phyloP scores from a whole-genome alignment of 768 basidiomycete species.

The Suillus weaverae region DNA sequence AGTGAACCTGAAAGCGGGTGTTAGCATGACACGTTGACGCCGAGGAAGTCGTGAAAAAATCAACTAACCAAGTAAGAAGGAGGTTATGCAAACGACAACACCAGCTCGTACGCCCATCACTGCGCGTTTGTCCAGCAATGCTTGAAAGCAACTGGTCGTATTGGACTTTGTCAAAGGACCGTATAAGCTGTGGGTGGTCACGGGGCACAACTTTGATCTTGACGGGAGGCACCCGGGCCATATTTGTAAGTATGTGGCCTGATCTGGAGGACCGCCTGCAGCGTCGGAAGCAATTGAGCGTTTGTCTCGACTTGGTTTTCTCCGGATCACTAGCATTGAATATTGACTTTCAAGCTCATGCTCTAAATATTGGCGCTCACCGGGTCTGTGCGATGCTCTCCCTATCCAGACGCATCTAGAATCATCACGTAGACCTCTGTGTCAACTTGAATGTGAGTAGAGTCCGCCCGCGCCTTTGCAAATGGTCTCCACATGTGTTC shows the following conservation, averaged over 20 bases:
- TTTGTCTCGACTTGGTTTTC: not conserved
- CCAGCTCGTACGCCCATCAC: conserved; percentile 72
- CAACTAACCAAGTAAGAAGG: conserved; percentile 71
- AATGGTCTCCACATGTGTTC: too few species aligned
- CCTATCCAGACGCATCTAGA: not conserved
- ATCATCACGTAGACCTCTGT: not conserved
- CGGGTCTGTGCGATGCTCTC: not conserved
- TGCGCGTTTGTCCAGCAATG: not conserved
- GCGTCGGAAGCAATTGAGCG: not conserved
- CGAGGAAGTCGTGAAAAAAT: not conserved
- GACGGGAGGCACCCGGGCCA: not conserved
- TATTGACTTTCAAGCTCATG: not conserved
- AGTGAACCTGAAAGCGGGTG: conserved; percentile 54
- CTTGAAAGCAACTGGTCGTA: not conserved
- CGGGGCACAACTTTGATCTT: conserved; percentile 2
- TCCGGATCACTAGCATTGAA: not conserved
- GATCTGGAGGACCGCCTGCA: not conserved
- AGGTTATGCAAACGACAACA: conserved; percentile 74
- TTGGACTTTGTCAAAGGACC: not conserved
- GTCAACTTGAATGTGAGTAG: not conserved
- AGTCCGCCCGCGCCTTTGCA: not conserved
- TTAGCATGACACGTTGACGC: not conserved
- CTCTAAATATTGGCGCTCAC: not conserved
- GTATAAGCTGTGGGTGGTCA: not conserved
- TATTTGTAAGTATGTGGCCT: not conserved